Evolutionary conservation across 2,329 filamentous ascomycete species (phyloP).

Genomic region (Juglanconis oblonga): DNA sequence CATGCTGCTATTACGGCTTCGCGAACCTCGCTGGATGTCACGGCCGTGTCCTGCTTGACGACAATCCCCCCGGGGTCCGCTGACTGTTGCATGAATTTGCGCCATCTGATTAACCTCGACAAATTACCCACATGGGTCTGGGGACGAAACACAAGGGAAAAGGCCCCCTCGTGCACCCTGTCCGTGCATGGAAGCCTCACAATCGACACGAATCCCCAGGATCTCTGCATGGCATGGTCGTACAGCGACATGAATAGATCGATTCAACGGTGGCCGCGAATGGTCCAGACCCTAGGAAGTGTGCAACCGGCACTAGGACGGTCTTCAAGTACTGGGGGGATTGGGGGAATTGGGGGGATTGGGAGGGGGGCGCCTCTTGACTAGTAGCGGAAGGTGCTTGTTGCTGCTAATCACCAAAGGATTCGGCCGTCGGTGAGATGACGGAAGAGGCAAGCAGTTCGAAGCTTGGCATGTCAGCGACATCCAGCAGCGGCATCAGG

Average conservation of each 20-base stretch:
- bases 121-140: slow-evolving; percentile 4
- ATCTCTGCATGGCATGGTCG: neutral
- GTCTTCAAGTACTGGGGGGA: neutral
- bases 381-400: neutral
- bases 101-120: slow-evolving; percentile 4
- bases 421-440: neutral
- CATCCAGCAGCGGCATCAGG: neutral
- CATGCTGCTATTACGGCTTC: neutral
- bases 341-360: too few relatives aligned
- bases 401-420: neutral
- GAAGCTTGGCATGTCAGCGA: neutral
- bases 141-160: slow-evolving; percentile 2
- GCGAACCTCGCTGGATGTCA: neutral
- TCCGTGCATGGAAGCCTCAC: slow-evolving; percentile 7
- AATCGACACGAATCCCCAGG: neutral
- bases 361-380: neutral
- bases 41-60: neutral
- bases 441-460: slow-evolving; percentile 1
- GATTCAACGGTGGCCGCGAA: neutral
- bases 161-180: slow-evolving; percentile 4
- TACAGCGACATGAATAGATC: neutral
- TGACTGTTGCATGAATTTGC: slow-evolving; percentile 13
- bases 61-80: neutral
- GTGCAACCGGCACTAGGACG: slow-evolving; percentile 5
- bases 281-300: neutral